A percentile compares a stretch with the other conserved stretches of the same genome.
Conservation (phyloP, 2,329 filamentous ascomycete species). For the Nakataea oryzae region DNA sequence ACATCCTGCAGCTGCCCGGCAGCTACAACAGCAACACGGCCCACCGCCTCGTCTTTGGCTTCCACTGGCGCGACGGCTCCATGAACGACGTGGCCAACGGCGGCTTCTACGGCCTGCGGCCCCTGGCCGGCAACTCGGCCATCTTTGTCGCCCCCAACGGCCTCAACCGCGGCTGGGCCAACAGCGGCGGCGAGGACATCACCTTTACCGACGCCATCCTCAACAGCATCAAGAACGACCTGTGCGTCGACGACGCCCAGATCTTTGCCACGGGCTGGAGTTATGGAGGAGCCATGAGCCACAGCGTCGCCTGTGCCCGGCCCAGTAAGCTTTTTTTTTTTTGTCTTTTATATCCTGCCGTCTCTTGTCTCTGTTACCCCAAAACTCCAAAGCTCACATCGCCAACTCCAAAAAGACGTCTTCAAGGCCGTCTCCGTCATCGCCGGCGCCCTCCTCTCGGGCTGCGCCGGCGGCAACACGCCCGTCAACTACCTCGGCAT, state of each 20-base stretch:
- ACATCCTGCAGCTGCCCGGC: background rate
- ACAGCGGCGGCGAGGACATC: slow-evolving; percentile 28
- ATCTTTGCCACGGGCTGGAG: slow-evolving; percentile 32
- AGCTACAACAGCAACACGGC: slow-evolving; percentile 24
- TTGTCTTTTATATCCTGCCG: background rate
- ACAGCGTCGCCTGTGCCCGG: slow-evolving; percentile 28
- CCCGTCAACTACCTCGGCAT: slow-evolving; percentile 1
- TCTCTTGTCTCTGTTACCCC: too few relatives aligned
- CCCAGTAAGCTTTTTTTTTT: slow-evolving; percentile 19
- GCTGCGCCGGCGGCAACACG: background rate
- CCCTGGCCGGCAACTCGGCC: slow-evolving; percentile 19
- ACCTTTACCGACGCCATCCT: slow-evolving; percentile 27
- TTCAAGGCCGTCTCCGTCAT: slow-evolving; percentile 17
- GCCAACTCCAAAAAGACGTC: background rate
- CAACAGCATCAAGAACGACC: slow-evolving; percentile 21
- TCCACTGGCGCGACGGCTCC: slow-evolving; percentile 28
- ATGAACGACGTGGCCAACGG: slow-evolving; percentile 23
- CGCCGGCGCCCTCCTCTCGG: background rate
- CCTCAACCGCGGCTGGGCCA: slow-evolving; percentile 29
- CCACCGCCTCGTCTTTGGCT: slow-evolving; percentile 30
- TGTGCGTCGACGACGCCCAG: slow-evolving; percentile 29
- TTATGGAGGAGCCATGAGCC: slow-evolving; percentile 32
- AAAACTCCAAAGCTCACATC: background rate
- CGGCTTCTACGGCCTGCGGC: slow-evolving; percentile 28
- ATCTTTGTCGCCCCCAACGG: slow-evolving; percentile 33